Conservation (phyloP, 2,329 filamentous ascomycete genomes). For the Exserohilum turcica region DNA sequence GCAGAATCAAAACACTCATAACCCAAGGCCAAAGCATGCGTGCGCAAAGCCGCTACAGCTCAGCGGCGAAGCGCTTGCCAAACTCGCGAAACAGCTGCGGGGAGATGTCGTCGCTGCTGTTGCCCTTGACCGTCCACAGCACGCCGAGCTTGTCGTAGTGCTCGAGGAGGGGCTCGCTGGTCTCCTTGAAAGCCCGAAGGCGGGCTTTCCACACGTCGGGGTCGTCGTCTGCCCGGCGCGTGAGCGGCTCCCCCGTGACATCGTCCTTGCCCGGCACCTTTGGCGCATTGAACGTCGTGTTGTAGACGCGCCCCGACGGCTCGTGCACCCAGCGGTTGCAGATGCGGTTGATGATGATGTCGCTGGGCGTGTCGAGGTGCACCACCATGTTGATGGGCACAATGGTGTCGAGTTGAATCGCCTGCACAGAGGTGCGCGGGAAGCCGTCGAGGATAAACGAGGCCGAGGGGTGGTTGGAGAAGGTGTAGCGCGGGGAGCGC, state of each 20-base stretch:
- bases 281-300: slow-evolving; percentile 89
- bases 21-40: not conserved
- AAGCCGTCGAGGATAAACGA: slow-evolving; percentile 98
- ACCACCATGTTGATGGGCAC: slow-evolving; percentile 96
- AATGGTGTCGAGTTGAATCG: slow-evolving; percentile 73
- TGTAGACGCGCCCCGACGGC: slow-evolving; percentile 90
- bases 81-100: slow-evolving; percentile 88
- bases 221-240: slow-evolving; percentile 82
- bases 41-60: slow-evolving; percentile 20
- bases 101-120: slow-evolving; percentile 92
- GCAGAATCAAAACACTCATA: slow-evolving; percentile 9
- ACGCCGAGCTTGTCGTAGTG: slow-evolving; percentile 87
- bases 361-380: slow-evolving; percentile 80
- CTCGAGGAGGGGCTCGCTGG: slow-evolving; percentile 80
- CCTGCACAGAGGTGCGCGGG: slow-evolving; percentile 84
- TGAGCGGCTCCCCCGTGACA: slow-evolving; percentile 83
- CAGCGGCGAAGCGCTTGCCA: slow-evolving; percentile 69
- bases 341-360: slow-evolving; percentile 88
- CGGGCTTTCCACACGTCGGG: slow-evolving; percentile 83
- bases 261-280: slow-evolving; percentile 83
- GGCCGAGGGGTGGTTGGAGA: slow-evolving; percentile 72
- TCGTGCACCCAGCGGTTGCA: slow-evolving; percentile 92
- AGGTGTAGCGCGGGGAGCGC: slow-evolving; percentile 48
- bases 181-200: slow-evolving; percentile 83
- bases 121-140: slow-evolving; percentile 82